Percentiles rank a stretch among this genome's conserved stretches.
Evolutionary conservation across 805 yeast genomes (phyloP).

Genomic region (Starmerella powellii): DNA sequence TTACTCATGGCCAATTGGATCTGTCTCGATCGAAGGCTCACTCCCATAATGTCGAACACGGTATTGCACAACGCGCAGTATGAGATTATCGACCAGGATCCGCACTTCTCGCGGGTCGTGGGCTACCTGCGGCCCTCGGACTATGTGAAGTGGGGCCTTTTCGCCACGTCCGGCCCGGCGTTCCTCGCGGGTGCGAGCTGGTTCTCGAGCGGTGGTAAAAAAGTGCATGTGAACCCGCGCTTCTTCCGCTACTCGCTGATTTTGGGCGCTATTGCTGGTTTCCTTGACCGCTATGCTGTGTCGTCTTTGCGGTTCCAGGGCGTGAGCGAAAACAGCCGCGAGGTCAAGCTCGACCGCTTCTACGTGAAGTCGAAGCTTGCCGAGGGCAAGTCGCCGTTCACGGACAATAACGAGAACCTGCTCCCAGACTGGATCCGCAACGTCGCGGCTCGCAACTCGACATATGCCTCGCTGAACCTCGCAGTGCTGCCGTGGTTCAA

Average conservation of each 20-base stretch:
- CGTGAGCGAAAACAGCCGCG: constrained; percentile 56
- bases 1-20: constrained; percentile 14
- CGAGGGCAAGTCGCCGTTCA: constrained; percentile 55
- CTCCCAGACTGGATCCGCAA: constrained; percentile 61
- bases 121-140: constrained; percentile 61
- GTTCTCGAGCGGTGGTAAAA: constrained; percentile 40
- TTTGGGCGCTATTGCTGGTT: constrained; percentile 63
- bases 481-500: constrained; percentile 73
- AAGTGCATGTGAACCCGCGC: constrained; percentile 41
- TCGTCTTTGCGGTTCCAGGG: constrained; percentile 70
- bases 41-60: constrained; percentile 16
- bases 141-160: constrained; percentile 39
- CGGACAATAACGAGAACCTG: constrained; percentile 39
- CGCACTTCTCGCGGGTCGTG: constrained; percentile 60
- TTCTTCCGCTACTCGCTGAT: constrained; percentile 49
- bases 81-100: constrained; percentile 63
- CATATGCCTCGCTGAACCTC: constrained; percentile 48
- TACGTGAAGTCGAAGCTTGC: constrained; percentile 58
- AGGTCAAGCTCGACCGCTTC: constrained; percentile 59
- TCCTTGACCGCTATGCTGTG: constrained; percentile 52
- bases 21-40: constrained; percentile 3
- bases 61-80: constrained; percentile 24
- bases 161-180: constrained; percentile 41
- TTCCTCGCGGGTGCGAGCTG: constrained; percentile 36
- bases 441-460: constrained; percentile 66